Evolutionary conservation across 129 eudicot species (phyloP).

Genomic region (Deinandra increscens): DNA sequence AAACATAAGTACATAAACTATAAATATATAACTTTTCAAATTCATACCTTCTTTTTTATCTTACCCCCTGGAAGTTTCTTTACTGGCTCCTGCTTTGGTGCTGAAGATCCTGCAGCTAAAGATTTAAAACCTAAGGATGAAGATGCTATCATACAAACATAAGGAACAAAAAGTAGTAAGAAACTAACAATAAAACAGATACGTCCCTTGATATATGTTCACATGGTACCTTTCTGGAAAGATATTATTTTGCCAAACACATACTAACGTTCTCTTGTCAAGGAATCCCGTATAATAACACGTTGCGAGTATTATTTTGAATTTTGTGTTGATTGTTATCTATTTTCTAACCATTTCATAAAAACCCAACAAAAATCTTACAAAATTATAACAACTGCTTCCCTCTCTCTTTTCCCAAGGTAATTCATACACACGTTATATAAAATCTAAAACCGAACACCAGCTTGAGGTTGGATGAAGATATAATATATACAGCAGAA

Average conservation of each 20-base stretch:
- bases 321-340: not conserved
- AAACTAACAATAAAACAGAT: not conserved
- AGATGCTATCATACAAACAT: not conserved
- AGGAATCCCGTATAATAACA: too few species aligned
- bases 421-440: not conserved
- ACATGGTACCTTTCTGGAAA: not conserved
- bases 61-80: slow-evolving; percentile 92
- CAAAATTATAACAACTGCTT: not conserved
- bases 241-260: not conserved
- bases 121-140: not conserved
- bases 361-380: too few species aligned
- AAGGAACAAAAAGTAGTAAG: not conserved
- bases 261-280: not conserved
- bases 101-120: slow-evolving; percentile 60
- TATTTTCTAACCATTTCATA: too few species aligned
- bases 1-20: not conserved
- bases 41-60: slow-evolving; percentile 73
- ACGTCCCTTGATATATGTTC: not conserved
- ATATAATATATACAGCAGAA: not conserved
- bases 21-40: not conserved
- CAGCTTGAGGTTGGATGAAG: not conserved
- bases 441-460: not conserved
- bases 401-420: not conserved
- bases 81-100: slow-evolving; percentile 67
- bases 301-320: not conserved